Base-by-base conservation (phyloP, 371 early-diverging fungal genomes). In the Conidiobolus incongruus region DNA sequence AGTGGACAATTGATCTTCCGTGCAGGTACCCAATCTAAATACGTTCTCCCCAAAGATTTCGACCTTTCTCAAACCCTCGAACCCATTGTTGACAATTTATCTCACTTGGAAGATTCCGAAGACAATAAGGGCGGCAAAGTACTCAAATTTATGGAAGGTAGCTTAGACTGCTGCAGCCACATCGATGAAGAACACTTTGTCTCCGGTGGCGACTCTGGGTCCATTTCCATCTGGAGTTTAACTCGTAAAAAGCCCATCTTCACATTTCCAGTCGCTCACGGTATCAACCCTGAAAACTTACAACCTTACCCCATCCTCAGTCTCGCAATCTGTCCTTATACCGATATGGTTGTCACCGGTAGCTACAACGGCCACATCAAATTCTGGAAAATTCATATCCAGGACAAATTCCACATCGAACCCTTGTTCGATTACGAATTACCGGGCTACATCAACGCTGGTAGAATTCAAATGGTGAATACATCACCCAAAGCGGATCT, bases 1-100 rank as follows among this genome's bases (percentile, higher is more conserved):
- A 89, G 90, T 51, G 70, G 81, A 10, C 95, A 94, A 58, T 56
- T 94, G 13, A 81, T 94, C 13, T 96, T 81, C 60, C 69, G 91
- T 31, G 87, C 75, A 26, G 85, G 87, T 23, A 29, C 17, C 12
- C 31, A 20, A 6, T 33, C 43, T 7, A 38, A 38, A 24, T 38
- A 4, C 11, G 33, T 8, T n/a, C n/a, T n/a, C n/a, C n/a, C n/a
- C n/a, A 12, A 68, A 30, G 40, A n/a, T n/a, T n/a, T n/a, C 53
- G 24, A 40, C 41, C 26, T 38, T 46, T 7, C 56, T 51, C 28
- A 55, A 48, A 46, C 45, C 44, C 34, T 31, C 49, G 28, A 48
- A 20, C 44, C 11, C 38, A 28, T 12, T 15, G 29, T 15, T 26
- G 47, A n/a, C n/a, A n/a, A n/a, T n/a, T n/a, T n/a, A n/a, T n/a